These are phyloP conservation scores for Fulvia fulva DNA, from an alignment of 2,329 filamentous ascomycete genomes.

Conservation along the genomic window DNA sequence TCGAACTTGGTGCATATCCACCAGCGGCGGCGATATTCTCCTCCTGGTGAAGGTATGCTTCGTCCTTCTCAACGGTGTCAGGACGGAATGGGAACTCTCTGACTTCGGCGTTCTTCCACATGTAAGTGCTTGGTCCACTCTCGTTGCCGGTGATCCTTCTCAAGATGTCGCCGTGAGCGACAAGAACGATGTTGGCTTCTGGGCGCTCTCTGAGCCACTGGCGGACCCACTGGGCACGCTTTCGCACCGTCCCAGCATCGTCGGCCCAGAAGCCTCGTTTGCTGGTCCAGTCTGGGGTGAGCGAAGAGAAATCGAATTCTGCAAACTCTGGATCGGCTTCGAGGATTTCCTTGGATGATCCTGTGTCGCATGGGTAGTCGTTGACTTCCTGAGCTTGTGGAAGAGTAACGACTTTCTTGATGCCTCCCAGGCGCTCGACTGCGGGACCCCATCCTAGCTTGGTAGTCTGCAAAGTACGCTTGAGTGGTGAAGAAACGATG, in stretches of 20 bases:
- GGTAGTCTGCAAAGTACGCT: conserved; percentile 33
- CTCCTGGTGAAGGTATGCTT: conserved; percentile 28
- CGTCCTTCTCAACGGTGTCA: conserved; percentile 23
- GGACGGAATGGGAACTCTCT: conserved; percentile 28
- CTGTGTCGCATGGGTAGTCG: conserved; percentile 32
- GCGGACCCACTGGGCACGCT: conserved; percentile 30
- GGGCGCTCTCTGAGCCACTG: conserved; percentile 30
- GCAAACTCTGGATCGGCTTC: conserved; percentile 27
- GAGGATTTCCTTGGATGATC: conserved; percentile 23
- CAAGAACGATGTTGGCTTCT: conserved; percentile 32
- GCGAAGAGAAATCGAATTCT: conserved; percentile 26
- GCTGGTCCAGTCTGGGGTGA: conserved; percentile 31
- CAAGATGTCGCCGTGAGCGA: conserved; percentile 33
- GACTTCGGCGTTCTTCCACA: conserved; percentile 32
- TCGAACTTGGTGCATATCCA: conserved; percentile 30
- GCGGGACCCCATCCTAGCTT: conserved; percentile 29
- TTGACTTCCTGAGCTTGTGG: conserved; percentile 34
- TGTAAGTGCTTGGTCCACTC: conserved; percentile 24
- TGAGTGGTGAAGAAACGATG: conserved; percentile 30
- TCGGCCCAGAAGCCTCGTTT: conserved; percentile 30
- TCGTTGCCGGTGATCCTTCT: conserved; percentile 25
- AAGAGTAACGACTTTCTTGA: conserved; percentile 28
- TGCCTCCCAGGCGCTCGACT: conserved; percentile 26
- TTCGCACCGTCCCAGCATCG: conserved; percentile 17
- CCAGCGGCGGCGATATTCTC: conserved; percentile 30